These are phyloP conservation scores for Euphorbia pulcherrima DNA, from an alignment of 345 rosid genomes.

Conservation along the genomic window DNA sequence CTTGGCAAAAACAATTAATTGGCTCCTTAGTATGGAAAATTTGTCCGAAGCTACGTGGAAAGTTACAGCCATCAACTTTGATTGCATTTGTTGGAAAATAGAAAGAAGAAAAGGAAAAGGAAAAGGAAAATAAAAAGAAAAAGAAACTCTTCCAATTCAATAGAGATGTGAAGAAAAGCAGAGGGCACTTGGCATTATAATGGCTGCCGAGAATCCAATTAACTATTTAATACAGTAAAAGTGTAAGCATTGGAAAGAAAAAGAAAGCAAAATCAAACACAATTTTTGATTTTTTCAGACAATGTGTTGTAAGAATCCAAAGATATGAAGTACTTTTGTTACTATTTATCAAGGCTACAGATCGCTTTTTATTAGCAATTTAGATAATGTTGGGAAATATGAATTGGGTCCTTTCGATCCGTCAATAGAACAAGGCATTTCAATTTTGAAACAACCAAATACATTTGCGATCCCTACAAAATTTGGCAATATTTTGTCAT, in stretches of 20 bases:
- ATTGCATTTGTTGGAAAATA: not conserved
- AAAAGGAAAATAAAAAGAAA: not conserved
- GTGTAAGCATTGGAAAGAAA: not conserved
- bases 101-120: not conserved
- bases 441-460: not conserved
- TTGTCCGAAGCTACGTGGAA: conserved; percentile 3
- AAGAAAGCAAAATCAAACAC: too few relatives aligned
- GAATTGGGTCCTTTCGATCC: conserved; percentile 1
- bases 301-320: conserved; percentile 11
- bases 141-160: not conserved
- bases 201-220: conserved; percentile 9
- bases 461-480: not conserved
- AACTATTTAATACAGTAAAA: conserved; percentile 3
- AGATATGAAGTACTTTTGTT: not conserved
- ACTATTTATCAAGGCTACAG: not conserved
- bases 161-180: not conserved
- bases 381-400: not conserved
- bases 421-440: not conserved
- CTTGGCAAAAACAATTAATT: too few relatives aligned
- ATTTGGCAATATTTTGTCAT: not conserved
- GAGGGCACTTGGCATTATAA: too few relatives aligned
- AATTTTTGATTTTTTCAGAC: not conserved
- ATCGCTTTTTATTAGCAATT: not conserved
- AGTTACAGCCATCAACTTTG: not conserved
- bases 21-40: too few relatives aligned